A percentile compares a stretch with the other conserved stretches of the same genome.
These are phyloP conservation scores for Quercus engelmannii DNA, from an alignment of 306 rosid species.

Conservation along the genomic window DNA sequence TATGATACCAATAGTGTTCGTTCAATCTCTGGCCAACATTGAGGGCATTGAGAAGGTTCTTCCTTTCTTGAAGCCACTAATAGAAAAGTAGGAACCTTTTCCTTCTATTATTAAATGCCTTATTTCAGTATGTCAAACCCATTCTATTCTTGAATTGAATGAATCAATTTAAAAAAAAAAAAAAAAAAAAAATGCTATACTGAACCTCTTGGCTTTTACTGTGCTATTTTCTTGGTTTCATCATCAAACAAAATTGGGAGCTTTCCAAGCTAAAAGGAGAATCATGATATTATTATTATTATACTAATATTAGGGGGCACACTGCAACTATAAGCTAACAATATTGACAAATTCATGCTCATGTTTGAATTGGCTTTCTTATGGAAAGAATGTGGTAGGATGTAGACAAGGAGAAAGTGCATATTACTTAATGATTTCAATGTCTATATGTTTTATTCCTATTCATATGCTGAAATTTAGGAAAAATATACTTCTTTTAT, in stretches of 20 bases:
- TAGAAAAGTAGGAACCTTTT: constrained; percentile 57
- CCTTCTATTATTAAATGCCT: constrained; percentile 12
- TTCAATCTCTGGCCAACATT: constrained; percentile 89
- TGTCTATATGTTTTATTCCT: background rate
- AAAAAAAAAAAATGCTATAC: background rate
- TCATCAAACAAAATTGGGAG: background rate
- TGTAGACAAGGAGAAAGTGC: background rate
- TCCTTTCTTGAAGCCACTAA: constrained; percentile 70
- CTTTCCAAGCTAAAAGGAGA: background rate
- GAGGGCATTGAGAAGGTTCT: constrained; percentile 66
- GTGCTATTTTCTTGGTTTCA: background rate
- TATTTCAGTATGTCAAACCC: background rate
- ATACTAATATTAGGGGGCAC: background rate
- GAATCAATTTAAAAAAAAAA: background rate
- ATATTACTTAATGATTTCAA: background rate
- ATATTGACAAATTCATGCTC: background rate
- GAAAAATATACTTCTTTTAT: background rate
- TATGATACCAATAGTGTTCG: constrained; percentile 88
- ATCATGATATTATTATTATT: background rate
- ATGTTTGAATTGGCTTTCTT: background rate
- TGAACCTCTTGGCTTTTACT: background rate
- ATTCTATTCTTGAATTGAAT: background rate
- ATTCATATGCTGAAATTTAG: background rate
- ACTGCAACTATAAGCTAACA: background rate
- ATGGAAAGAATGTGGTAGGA: background rate